Base-by-base conservation (phyloP, 1,284 basidiomycete species). In the Butyriboletus appendiculatus region DNA sequence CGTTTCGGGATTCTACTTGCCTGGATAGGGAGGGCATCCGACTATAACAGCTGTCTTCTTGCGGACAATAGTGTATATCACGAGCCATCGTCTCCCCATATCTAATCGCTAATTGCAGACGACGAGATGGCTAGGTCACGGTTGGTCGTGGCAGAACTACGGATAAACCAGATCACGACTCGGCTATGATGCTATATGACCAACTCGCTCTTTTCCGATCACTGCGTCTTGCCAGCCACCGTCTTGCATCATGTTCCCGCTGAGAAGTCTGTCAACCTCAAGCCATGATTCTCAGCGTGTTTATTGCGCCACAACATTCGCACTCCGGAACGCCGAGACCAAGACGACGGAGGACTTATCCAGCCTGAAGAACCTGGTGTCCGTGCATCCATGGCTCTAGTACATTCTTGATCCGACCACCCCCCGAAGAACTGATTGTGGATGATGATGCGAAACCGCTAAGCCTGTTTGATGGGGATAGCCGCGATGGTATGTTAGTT, bases 361-460 rank as follows among this genome's bases (percentile, higher is more conserved):
- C 33, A 9, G 18, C n/a, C 8, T 33, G 15, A 12, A 8, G 0
- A 46, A 37, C 24, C 16, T 54, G 2, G 38, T 55, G 1, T 38
- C 55, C 9, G 52, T 55, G 2, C 34, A 55, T 35, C 53, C 53
- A 1, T 55, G 52, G 53, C 15, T 55, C 6, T 6, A 14, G 10
- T 38, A 7, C 18, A 18, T 38, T 14, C 18, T 20, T 14, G 37
- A 14, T n/a, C 24, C 22, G n/a, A n/a, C n/a, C n/a, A n/a, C 20
- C 22, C 12, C 10, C 22, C 14, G 9, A 24, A 2, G 39, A 15
- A 24, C 6, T 10, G 22, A 4, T 8, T 15, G 0, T 14, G 14
- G 22, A 40, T 7, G 22, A 24, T 16, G 28, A 9, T 11, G 12
- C n/a, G 0, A 30, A 22, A 16, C n/a, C 4, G 1, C 18, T 45